These are phyloP conservation scores for Globomyces pollinis-pini DNA, from an alignment of 192 early-diverging fungal genomes.

Conservation along the genomic window DNA sequence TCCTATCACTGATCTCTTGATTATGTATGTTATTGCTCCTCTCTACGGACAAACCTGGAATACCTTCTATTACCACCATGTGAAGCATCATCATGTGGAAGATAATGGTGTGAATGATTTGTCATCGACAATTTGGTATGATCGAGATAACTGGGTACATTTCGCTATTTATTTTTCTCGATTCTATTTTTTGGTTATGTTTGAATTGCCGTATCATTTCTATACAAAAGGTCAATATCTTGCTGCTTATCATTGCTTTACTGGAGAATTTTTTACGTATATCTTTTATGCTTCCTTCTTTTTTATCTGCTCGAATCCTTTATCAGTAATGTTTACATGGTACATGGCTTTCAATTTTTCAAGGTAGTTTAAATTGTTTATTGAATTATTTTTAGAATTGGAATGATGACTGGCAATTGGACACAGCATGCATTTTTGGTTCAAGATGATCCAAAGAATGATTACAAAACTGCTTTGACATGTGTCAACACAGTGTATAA, in stretches of 20 bases:
- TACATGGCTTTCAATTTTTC: constrained; percentile 24
- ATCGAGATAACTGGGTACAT: constrained; percentile 27
- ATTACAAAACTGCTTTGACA: constrained; percentile 27
- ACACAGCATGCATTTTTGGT: constrained; percentile 37
- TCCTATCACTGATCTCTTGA: constrained; percentile 5
- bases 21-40: constrained; percentile 19
- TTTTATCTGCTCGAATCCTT: constrained; percentile 12
- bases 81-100: constrained; percentile 39
- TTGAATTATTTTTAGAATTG: constrained; percentile 5
- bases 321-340: constrained; percentile 12
- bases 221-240: constrained; percentile 11
- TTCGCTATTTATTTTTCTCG: constrained; percentile 30
- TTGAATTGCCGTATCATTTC: constrained; percentile 31
- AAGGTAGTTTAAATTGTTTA: constrained; percentile 3
- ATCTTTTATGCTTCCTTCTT: constrained; percentile 3
- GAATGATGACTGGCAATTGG: constrained; percentile 44
- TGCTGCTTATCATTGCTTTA: constrained; percentile 1
- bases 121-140: constrained; percentile 27
- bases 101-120: constrained; percentile 31
- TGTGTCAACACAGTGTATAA: constrained; percentile 27
- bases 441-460: constrained; percentile 20
- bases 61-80: constrained; percentile 36
- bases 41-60: constrained; percentile 31
- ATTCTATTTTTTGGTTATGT: constrained; percentile 21
- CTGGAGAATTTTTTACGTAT: constrained; percentile 12